phyloP scores from a whole-genome alignment of 306 rosid species.

The Comarum palustre region DNA sequence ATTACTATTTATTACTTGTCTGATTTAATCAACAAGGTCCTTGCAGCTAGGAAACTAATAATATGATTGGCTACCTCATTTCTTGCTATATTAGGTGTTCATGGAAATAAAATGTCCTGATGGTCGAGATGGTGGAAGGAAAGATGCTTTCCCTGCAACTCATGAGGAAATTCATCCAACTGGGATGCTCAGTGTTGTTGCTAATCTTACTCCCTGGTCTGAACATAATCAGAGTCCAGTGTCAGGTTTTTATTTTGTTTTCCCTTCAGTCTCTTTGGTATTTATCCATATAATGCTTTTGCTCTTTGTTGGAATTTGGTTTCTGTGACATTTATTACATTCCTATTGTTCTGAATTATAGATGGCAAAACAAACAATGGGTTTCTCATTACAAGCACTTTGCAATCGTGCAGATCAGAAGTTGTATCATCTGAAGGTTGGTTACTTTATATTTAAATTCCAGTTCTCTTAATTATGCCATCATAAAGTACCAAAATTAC shows the following conservation, averaged over 20 bases:
- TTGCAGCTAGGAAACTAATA: neutral
- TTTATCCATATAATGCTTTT: neutral
- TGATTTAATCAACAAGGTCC: constrained; percentile 9
- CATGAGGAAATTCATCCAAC: constrained; percentile 99
- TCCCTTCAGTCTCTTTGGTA: constrained; percentile 7
- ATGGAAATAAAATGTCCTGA: constrained; percentile 96
- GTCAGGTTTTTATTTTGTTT: constrained; percentile 61
- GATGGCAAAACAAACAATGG: constrained; percentile 99
- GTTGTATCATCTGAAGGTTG: constrained; percentile 90
- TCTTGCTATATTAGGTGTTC: constrained; percentile 50
- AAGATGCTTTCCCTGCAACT: constrained; percentile 71
- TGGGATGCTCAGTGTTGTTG: constrained; percentile 92
- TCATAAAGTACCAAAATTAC: neutral
- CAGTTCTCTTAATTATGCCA: neutral
- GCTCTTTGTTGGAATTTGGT: constrained; percentile 7
- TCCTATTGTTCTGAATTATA: constrained; percentile 28
- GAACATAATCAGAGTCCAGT: constrained; percentile 99
- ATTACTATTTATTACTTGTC: neutral
- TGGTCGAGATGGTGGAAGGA: constrained; percentile 93
- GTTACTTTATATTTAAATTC: constrained; percentile 1
- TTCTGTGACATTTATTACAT: constrained; percentile 14
- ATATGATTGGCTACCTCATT: constrained; percentile 6
- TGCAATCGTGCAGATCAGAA: constrained; percentile 87
- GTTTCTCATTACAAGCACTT: constrained; percentile 76
- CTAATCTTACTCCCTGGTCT: constrained; percentile 95